Conservation (phyloP, 208 protist genomes). For the Angomonas ambiguus region DNA sequence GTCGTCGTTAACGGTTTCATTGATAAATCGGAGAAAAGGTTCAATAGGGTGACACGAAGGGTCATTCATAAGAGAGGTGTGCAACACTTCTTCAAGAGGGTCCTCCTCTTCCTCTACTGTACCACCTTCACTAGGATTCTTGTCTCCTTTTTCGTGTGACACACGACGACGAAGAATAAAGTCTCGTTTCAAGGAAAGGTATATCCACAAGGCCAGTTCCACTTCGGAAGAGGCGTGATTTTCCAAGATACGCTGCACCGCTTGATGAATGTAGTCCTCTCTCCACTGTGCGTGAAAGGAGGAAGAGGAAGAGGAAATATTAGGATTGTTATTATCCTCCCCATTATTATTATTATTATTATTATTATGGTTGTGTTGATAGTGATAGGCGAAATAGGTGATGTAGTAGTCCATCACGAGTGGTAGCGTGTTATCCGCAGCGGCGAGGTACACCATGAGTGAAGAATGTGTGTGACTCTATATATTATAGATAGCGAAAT, state of each 20-base stretch:
- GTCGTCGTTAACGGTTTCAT: no score
- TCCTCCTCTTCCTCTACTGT: no score
- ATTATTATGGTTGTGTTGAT: not conserved
- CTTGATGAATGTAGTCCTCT: not conserved
- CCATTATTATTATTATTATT: not conserved
- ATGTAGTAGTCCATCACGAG: not conserved
- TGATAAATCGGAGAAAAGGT: no score
- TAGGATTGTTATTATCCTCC: no score
- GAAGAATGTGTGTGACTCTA: slow-evolving; percentile 4
- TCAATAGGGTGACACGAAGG: no score
- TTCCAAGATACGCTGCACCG: not conserved
- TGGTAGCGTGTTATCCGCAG: not conserved
- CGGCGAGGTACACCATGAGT: not conserved
- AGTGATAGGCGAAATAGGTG: not conserved
- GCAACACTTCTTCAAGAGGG: no score
- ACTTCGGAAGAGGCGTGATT: not conserved
- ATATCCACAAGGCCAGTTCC: not conserved
- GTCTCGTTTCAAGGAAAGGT: not conserved
- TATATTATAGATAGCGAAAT: not conserved
- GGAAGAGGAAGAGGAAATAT: no score
- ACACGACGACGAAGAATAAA: no score
- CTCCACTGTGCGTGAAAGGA: no score
- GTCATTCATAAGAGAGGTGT: no score
- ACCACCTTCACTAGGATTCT: no score
- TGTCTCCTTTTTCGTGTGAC: no score